These are phyloP conservation scores for Trapa bicornis DNA, from an alignment of 345 rosid genomes.

Conservation along the genomic window DNA sequence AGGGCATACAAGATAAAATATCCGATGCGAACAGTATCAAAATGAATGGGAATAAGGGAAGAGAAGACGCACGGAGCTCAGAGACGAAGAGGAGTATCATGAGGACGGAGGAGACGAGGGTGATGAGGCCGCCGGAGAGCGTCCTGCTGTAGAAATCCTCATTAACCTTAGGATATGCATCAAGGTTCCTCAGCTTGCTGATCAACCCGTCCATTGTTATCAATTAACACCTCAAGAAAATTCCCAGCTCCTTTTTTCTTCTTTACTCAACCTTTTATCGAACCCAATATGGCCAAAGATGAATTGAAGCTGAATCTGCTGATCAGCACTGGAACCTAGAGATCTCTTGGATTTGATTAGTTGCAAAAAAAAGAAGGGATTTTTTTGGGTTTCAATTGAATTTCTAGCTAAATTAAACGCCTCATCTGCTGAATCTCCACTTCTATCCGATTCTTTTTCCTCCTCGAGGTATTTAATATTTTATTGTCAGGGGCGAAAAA, in stretches of 20 bases:
- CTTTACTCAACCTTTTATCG: neutral
- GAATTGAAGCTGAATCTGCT: too few species aligned
- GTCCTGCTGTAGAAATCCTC: slow-evolving; percentile 98
- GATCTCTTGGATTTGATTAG: too few species aligned
- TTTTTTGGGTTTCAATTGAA: too few species aligned
- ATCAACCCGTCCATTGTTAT: slow-evolving; percentile 51
- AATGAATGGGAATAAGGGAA: too few species aligned
- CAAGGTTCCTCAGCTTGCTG: slow-evolving; percentile 67
- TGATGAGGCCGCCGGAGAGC: slow-evolving; percentile 86
- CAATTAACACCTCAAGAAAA: neutral
- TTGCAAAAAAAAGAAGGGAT: too few species aligned
- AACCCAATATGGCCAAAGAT: neutral
- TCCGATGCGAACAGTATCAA: neutral
- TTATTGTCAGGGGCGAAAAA: too few species aligned
- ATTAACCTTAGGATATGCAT: slow-evolving; percentile 90
- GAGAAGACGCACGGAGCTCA: slow-evolving; percentile 50
- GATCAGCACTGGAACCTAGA: too few species aligned
- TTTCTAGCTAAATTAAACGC: too few species aligned
- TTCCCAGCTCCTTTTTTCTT: neutral
- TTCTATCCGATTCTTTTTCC: too few species aligned
- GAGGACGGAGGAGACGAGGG: slow-evolving; percentile 71
- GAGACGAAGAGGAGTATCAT: slow-evolving; percentile 96
- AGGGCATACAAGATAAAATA: too few species aligned
- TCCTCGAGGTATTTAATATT: too few species aligned
- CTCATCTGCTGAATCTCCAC: too few species aligned